A percentile compares a stretch with the other conserved stretches of the same genome.
Conservation (phyloP, 2,329 filamentous ascomycete species). For the Verticillium zaregamsianum region DNA sequence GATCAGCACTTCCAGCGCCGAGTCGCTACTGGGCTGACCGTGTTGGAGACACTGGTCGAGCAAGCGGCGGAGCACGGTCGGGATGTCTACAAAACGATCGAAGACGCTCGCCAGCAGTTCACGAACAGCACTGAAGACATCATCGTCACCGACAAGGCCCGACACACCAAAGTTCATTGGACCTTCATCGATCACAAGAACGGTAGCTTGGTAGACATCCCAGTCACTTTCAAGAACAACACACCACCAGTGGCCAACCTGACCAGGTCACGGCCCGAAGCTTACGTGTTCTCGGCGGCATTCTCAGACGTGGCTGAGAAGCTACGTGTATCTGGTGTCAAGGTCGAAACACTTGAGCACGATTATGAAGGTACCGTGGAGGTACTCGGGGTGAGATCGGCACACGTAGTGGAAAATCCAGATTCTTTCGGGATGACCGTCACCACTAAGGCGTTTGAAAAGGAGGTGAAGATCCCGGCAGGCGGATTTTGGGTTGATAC, state of each 20-base stretch:
- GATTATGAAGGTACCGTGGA: slow-evolving; percentile 7
- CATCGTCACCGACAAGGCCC: slow-evolving; percentile 7
- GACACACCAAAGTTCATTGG: neutral
- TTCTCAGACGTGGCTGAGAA: slow-evolving; percentile 7
- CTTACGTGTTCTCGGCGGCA: slow-evolving; percentile 9
- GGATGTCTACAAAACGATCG: slow-evolving; percentile 7
- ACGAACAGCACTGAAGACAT: slow-evolving; percentile 8
- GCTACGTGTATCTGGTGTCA: slow-evolving; percentile 6
- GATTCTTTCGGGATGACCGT: slow-evolving; percentile 11
- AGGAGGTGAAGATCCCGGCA: slow-evolving; percentile 17
- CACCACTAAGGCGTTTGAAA: slow-evolving; percentile 12
- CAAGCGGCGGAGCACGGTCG: slow-evolving; percentile 4
- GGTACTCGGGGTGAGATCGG: slow-evolving; percentile 2
- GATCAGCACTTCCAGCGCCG: slow-evolving; percentile 12
- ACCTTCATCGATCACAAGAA: slow-evolving; percentile 6
- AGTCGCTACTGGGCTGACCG: slow-evolving; percentile 4
- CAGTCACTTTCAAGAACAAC: slow-evolving; percentile 10
- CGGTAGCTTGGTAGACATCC: slow-evolving; percentile 7
- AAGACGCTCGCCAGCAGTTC: slow-evolving; percentile 6
- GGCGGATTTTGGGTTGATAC: slow-evolving; percentile 25
- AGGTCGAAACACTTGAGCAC: slow-evolving; percentile 3
- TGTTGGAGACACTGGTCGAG: slow-evolving; percentile 5
- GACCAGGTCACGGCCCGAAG: slow-evolving; percentile 7
- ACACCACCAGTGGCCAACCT: slow-evolving; percentile 7
- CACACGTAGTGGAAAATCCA: neutral